phyloP scores from a whole-genome alignment of 2,329 filamentous ascomycete species.

The Myriangium duriaei region DNA sequence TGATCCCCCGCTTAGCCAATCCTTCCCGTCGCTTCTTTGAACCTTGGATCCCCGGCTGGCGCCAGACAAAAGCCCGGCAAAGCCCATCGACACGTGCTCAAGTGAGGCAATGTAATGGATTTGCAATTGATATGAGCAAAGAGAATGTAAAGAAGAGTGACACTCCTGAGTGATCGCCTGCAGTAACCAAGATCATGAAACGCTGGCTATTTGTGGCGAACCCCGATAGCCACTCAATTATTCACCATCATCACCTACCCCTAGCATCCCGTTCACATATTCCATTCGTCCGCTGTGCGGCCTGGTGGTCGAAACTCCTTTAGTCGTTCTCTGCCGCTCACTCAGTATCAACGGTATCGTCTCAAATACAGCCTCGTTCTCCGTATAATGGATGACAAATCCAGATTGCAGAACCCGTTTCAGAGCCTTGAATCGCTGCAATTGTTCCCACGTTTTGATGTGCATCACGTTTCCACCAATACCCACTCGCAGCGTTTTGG shows the following conservation, averaged over 20 bases:
- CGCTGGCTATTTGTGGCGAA: too few species aligned
- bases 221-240: too few species aligned
- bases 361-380: constrained; percentile 49
- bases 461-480: constrained; percentile 49
- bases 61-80: too few species aligned
- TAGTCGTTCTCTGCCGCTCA: constrained; percentile 1
- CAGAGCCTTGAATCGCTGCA: constrained; percentile 49
- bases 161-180: too few species aligned
- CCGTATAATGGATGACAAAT: constrained; percentile 50
- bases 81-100: too few species aligned
- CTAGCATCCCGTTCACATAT: constrained; percentile 5
- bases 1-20: too few species aligned
- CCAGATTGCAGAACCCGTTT: constrained; percentile 49
- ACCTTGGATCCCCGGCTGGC: too few species aligned
- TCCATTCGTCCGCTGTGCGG: constrained; percentile 5
- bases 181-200: too few species aligned
- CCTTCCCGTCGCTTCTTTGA: too few species aligned
- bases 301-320: constrained; percentile 9
- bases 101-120: too few species aligned
- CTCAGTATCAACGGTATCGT: constrained; percentile 36
- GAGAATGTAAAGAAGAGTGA: too few species aligned
- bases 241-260: not conserved
- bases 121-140: too few species aligned
- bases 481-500: constrained; percentile 48
- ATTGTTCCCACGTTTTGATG: constrained; percentile 65